Evolutionary conservation across 2,329 filamentous ascomycete genomes (phyloP).

Genomic region (Fusarium setosum): DNA sequence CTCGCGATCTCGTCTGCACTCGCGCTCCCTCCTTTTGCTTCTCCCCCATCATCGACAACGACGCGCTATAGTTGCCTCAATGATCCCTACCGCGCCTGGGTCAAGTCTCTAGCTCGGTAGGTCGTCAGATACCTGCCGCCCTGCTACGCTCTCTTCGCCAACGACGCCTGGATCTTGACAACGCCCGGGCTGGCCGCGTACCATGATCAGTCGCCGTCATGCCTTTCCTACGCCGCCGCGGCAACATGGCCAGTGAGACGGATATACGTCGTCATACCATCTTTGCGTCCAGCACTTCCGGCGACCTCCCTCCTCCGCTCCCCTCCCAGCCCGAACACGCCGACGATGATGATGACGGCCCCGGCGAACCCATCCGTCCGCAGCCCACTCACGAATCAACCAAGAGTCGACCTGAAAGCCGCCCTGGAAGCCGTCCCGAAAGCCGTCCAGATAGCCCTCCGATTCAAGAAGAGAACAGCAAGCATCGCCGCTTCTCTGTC

Average conservation of each 20-base stretch:
- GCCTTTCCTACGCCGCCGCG: constrained; percentile 72
- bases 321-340: constrained; percentile 36
- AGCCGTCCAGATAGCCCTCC: constrained; percentile 60
- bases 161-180: constrained; percentile 31
- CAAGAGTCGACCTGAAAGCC: constrained; percentile 25
- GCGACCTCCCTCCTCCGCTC: constrained; percentile 41
- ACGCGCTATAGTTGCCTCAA: constrained; percentile 31
- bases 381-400: constrained; percentile 41
- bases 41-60: constrained; percentile 13
- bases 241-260: constrained; percentile 68
- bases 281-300: constrained; percentile 45
- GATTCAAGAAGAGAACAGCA: constrained; percentile 65
- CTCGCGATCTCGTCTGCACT: constrained; percentile 15
- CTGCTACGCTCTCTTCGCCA: constrained; percentile 25
- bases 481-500: constrained; percentile 73
- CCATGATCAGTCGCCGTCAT: constrained; percentile 59
- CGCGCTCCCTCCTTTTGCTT: constrained; percentile 17
- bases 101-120: constrained; percentile 42
- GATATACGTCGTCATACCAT: constrained; percentile 67
- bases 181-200: constrained; percentile 44
- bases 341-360: constrained; percentile 30
- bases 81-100: constrained; percentile 33
- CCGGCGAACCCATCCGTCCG: constrained; percentile 30
- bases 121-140: constrained; percentile 39
- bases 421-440: constrained; percentile 9